A percentile compares a stretch with the other conserved stretches of the same genome.
Evolutionary conservation across 73 alveolate genomes (phyloP).

Genomic region (Paramecium biaurelia): DNA sequence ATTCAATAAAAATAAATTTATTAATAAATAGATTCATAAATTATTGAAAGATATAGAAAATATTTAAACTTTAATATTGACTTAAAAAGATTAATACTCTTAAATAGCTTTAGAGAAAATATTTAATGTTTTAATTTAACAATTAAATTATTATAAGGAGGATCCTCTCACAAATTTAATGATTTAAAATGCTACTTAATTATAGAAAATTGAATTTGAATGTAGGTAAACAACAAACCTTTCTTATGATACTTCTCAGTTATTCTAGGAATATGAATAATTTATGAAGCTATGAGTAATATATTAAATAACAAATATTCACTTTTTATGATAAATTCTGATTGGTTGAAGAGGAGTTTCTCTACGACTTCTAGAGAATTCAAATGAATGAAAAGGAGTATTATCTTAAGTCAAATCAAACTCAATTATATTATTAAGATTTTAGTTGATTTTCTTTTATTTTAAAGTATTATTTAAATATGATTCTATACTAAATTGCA

Average conservation of each 20-base stretch:
- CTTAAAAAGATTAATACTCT: background rate
- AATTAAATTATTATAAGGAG: background rate
- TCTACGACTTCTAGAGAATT: background rate
- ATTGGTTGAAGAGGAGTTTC: background rate
- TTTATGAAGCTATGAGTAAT: slow-evolving; percentile 20
- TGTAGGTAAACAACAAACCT: background rate
- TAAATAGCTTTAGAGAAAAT: background rate
- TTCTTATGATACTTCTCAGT: background rate
- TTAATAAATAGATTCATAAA: background rate
- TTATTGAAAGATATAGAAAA: slow-evolving; percentile 19
- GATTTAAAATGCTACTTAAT: background rate
- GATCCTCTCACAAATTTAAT: slow-evolving; percentile 10
- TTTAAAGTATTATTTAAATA: background rate
- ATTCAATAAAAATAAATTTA: background rate
- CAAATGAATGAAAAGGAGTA: background rate
- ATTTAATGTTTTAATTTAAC: background rate
- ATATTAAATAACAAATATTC: background rate
- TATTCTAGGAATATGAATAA: background rate
- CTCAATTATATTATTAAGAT: background rate
- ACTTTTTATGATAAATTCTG: background rate
- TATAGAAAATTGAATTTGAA: background rate
- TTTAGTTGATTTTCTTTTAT: background rate
- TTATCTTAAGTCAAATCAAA: slow-evolving; percentile 6
- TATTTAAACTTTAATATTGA: background rate
- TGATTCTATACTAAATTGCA: background rate